Conservation (phyloP, 352 stramenopile species). For the Thalassiosira livingstoniorum region DNA sequence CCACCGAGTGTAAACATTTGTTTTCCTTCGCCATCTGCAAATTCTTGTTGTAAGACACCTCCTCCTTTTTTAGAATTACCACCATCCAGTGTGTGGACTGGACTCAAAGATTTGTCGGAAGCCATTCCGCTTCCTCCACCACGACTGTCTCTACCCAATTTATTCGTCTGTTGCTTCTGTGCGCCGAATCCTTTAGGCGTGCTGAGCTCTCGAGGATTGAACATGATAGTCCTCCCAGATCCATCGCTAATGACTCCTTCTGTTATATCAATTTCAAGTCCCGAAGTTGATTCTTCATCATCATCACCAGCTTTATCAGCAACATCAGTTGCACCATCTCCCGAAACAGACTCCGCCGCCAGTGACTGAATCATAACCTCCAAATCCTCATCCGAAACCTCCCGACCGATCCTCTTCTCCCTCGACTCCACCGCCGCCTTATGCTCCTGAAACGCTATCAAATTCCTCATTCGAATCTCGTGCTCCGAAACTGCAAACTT, state of each 20-base stretch:
- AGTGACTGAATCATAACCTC: conserved; percentile 27
- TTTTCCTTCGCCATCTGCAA: conserved; percentile 22
- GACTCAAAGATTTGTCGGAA: conserved; percentile 32
- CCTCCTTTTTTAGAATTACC: conserved; percentile 11
- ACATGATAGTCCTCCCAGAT: conserved; percentile 30
- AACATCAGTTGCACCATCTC: not conserved
- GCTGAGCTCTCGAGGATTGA: conserved; percentile 40
- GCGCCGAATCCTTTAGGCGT: conserved; percentile 51
- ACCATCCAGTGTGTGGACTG: conserved; percentile 19
- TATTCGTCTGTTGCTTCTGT: conserved; percentile 26
- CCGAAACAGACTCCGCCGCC: not conserved
- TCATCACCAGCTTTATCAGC: not conserved
- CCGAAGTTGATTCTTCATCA: not conserved
- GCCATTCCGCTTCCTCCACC: conserved; percentile 35
- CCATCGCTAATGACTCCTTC: conserved; percentile 28
- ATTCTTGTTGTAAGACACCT: conserved; percentile 1
- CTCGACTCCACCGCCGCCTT: conserved; percentile 15
- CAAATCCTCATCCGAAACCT: conserved; percentile 28
- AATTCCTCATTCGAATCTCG: conserved; percentile 24
- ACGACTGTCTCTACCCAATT: conserved; percentile 28
- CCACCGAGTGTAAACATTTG: conserved; percentile 56
- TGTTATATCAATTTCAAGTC: conserved; percentile 28
- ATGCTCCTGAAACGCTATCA: conserved; percentile 22
- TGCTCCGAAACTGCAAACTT: conserved; percentile 44
- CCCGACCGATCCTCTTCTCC: not conserved